Evolutionary conservation across 2,329 filamentous ascomycete genomes (phyloP), one percentile per base, ranked within the genome.

Genomic region (Fonsecaea pugnacius): DNA sequence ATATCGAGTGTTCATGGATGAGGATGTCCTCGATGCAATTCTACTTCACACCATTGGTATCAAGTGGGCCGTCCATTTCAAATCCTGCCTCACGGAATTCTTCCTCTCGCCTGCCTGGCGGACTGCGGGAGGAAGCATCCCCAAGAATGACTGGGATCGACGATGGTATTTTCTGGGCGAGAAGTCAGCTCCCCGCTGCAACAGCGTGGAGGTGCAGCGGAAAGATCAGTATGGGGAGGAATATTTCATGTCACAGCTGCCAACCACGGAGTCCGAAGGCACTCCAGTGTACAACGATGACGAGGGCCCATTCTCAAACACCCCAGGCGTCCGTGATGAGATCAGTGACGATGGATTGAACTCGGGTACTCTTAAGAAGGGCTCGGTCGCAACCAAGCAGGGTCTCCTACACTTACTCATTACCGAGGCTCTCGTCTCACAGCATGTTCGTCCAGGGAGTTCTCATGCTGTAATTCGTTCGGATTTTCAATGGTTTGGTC

Each of bases 1-100:
- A 64, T 88, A 87, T 70, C 78, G 85, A 1, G 82, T 87, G 30
- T 86, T 81, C 70, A 84, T 85, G 77, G 83, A 87, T 56, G 83
- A 85, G 68, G 85, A 88, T 65, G 75, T 85, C 21, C 78, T 86
- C 7, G 82, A 86, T 68, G 80, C 82, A 1, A 78, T 87, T 7
- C 77, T 87, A 27, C 72, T 86, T 2, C 82, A 86, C 51, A 84
- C 80, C 65, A 77, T 87, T 38, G 84, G 84, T 5, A 73, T 82
- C 3, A 79, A 78, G 56, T 85, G 83, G 80, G 78, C 81, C 1
- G 77, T 83, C 3, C 74, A 77, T 36, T 76, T 86, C 67, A 82
- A 81, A 53, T 51, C 70, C 7, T 75, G 72, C 0, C 82, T 85
- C 53, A 71, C 62, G 1, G 60, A 36, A 0, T 75, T 79, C 55